These are phyloP conservation scores for Penicillium crustosum DNA, from an alignment of 2,329 filamentous ascomycete species.

Conservation along the genomic window DNA sequence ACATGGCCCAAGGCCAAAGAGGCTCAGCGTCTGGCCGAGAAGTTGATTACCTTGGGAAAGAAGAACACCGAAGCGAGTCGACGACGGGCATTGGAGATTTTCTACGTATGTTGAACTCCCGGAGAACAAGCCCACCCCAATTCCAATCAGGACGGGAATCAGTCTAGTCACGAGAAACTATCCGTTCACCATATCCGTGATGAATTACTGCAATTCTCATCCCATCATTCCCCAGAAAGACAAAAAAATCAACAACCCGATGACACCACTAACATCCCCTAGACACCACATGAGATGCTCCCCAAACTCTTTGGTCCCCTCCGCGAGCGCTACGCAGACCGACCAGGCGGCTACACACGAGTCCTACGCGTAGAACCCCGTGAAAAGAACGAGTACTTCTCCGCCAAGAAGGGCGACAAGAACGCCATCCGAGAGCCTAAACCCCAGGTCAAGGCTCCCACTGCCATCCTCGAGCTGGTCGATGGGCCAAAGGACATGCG, in stretches of 20 bases:
- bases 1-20: conserved; percentile 98
- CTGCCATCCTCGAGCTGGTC: conserved; percentile 90
- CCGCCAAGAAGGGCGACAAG: conserved; percentile 18
- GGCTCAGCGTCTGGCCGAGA: conserved; percentile 88
- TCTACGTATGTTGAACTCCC: conserved; percentile 67
- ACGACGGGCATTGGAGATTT: conserved; percentile 72
- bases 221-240: background rate
- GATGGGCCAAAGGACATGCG: conserved; percentile 92
- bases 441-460: conserved; percentile 74
- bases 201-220: background rate
- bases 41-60: conserved; percentile 91
- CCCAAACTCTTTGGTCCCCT: conserved; percentile 88
- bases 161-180: background rate
- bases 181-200: background rate
- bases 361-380: conserved; percentile 88
- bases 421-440: conserved; percentile 19
- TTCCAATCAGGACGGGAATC: background rate
- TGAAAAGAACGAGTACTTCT: conserved; percentile 49
- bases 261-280: conserved; percentile 2
- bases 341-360: conserved; percentile 91
- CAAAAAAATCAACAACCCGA: background rate
- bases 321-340: conserved; percentile 70
- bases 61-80: conserved; percentile 81
- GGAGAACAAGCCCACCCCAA: background rate
- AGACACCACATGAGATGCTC: conserved; percentile 52